Conservation (phyloP, 441 rosid genomes). For the Jatropha podagrica region DNA sequence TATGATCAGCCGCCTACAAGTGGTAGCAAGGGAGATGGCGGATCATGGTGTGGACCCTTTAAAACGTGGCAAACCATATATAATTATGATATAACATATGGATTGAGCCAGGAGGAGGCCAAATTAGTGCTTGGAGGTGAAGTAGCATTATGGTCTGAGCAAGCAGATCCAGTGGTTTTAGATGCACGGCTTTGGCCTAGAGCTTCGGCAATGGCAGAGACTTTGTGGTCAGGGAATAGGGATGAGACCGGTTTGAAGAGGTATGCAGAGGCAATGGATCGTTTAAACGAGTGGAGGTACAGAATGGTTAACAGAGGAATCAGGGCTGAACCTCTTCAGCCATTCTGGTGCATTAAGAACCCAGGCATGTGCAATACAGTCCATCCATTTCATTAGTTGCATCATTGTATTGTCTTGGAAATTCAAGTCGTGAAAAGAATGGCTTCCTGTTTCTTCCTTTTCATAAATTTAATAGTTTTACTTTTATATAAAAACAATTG, state of each 20-base stretch:
- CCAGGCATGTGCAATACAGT: slow-evolving; percentile 80
- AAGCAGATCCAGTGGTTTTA: slow-evolving; percentile 66
- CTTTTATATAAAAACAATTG: no score
- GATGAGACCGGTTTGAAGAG: slow-evolving; percentile 62
- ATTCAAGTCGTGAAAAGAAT: background rate
- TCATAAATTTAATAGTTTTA: background rate
- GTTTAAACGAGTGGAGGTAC: slow-evolving; percentile 75
- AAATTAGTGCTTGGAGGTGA: slow-evolving; percentile 80
- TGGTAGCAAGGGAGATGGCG: slow-evolving; percentile 30
- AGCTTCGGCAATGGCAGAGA: slow-evolving; percentile 76
- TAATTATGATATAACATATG: slow-evolving; percentile 67
- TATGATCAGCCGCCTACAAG: slow-evolving; percentile 43
- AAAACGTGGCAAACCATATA: slow-evolving; percentile 85
- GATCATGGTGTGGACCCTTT: slow-evolving; percentile 83
- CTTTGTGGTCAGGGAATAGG: slow-evolving; percentile 77
- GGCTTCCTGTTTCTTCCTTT: background rate
- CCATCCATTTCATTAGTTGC: slow-evolving; percentile 15
- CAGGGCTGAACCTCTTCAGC: slow-evolving; percentile 79
- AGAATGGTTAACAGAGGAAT: slow-evolving; percentile 85
- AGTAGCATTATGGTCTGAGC: slow-evolving; percentile 91
- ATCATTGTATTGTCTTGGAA: background rate
- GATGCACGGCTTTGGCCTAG: slow-evolving; percentile 80
- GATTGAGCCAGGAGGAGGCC: slow-evolving; percentile 62
- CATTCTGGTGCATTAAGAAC: slow-evolving; percentile 75
- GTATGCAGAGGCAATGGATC: slow-evolving; percentile 65